A percentile compares a stretch with the other conserved stretches of the same genome.
These are phyloP conservation scores for Lactarius tabidus DNA, from an alignment of 768 basidiomycete genomes.

Conservation along the genomic window DNA sequence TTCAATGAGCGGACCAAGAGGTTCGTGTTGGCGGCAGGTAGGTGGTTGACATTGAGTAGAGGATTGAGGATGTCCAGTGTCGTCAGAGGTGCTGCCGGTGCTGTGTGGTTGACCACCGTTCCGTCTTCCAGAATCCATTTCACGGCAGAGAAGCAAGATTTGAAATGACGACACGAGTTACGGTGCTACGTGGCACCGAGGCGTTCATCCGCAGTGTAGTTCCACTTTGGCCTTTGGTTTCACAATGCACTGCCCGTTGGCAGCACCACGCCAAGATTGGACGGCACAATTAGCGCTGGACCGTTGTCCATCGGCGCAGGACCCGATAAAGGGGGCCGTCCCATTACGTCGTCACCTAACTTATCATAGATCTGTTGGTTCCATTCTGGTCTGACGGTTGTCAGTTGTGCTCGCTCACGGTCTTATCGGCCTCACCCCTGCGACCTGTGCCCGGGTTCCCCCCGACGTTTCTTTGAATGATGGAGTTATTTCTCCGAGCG, in stretches of 20 bases:
- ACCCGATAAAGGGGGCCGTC: background rate
- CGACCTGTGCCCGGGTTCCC: too few relatives aligned
- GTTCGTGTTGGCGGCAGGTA: background rate
- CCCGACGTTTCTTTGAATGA: background rate
- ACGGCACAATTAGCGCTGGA: background rate
- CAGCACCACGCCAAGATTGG: background rate
- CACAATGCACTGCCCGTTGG: background rate
- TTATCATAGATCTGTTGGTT: background rate
- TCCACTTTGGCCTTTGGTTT: background rate
- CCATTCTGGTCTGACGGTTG: too few relatives aligned
- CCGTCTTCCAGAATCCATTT: conserved; percentile 7
- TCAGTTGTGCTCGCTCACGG: too few relatives aligned
- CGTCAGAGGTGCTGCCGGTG: background rate
- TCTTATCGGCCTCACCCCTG: too few relatives aligned
- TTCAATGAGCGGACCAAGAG: background rate
- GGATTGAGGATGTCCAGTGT: background rate
- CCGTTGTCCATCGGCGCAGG: too few relatives aligned
- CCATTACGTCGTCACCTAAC: conserved; percentile 14
- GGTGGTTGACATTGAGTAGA: background rate
- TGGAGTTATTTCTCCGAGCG: background rate
- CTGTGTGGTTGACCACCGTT: background rate
- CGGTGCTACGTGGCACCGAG: background rate
- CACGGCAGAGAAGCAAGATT: background rate
- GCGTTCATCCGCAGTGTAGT: background rate
- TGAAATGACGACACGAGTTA: background rate